phyloP scores from a whole-genome alignment of 306 rosid species.

The Quercus bicolor region DNA sequence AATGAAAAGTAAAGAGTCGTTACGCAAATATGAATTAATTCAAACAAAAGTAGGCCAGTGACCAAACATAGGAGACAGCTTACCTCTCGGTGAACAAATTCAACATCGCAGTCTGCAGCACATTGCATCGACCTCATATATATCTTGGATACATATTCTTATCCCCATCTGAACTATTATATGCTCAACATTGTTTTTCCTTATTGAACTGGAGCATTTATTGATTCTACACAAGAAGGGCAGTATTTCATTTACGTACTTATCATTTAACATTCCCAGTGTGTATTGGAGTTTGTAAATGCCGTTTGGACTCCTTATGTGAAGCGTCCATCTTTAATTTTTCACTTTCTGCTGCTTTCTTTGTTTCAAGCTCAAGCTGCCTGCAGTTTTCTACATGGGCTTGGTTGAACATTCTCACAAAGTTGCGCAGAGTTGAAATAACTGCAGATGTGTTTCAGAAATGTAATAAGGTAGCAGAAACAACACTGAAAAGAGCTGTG shows the following conservation, averaged over 20 bases:
- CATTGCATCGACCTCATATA: slow-evolving; percentile 3
- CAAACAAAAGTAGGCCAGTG: neutral
- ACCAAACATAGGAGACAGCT: neutral
- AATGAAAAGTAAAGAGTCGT: neutral
- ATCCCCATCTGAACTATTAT: slow-evolving; percentile 19
- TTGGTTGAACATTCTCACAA: slow-evolving; percentile 68
- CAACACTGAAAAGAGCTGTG: neutral
- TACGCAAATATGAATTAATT: no score
- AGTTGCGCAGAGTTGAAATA: slow-evolving; percentile 68
- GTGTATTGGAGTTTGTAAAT: slow-evolving; percentile 38
- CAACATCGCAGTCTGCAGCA: slow-evolving; percentile 25
- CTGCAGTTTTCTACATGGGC: slow-evolving; percentile 77
- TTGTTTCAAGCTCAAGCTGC: slow-evolving; percentile 69
- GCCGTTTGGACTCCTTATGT: slow-evolving; percentile 35
- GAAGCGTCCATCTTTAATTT: slow-evolving; percentile 37
- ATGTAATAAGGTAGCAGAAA: slow-evolving; percentile 12
- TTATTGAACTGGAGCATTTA: slow-evolving; percentile 24
- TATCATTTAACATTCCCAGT: slow-evolving; percentile 48
- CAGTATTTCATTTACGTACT: slow-evolving; percentile 12
- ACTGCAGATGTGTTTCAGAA: slow-evolving; percentile 46
- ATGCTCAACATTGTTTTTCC: slow-evolving; percentile 8
- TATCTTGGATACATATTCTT: slow-evolving; percentile 20
- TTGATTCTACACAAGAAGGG: neutral
- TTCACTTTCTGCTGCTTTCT: slow-evolving; percentile 58
- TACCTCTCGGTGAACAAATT: slow-evolving; percentile 1